Percentiles rank a stretch among this genome's conserved stretches.
phyloP scores from a whole-genome alignment of 2,329 filamentous ascomycete species.

The Arthrobotrys entomopaga region DNA sequence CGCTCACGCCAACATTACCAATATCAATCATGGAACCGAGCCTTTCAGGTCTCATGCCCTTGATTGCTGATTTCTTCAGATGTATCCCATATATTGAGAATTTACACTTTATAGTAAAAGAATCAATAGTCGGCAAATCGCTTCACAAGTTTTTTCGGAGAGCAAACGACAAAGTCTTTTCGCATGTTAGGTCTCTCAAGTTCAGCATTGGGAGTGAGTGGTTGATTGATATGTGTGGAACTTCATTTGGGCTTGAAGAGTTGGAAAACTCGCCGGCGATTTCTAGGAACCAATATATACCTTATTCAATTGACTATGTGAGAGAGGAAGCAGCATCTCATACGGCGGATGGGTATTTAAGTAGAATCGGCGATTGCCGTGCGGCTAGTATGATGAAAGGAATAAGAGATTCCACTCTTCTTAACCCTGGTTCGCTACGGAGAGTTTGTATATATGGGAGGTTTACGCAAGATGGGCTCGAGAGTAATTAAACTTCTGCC shows the following conservation, averaged over 20 bases:
- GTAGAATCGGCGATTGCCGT: conserved; percentile 36
- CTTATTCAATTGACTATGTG: conserved; percentile 37
- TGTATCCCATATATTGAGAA: not conserved
- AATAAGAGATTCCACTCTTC: not conserved
- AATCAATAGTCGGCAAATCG: conserved; percentile 38
- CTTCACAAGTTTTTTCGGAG: conserved; percentile 22
- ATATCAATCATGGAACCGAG: conserved; percentile 35
- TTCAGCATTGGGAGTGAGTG: conserved; percentile 50
- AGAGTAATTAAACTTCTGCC: not conserved
- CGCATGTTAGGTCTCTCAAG: conserved; percentile 31
- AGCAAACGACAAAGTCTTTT: conserved; percentile 1
- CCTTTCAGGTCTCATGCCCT: conserved; percentile 10
- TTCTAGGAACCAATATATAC: conserved; percentile 19
- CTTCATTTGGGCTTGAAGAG: conserved; percentile 10
- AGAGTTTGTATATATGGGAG: conserved; percentile 44
- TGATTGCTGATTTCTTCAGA: conserved; percentile 20
- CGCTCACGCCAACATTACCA: conserved; percentile 15
- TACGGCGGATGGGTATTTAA: conserved; percentile 4
- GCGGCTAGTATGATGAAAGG: conserved; percentile 44
- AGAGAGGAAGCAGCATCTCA: not conserved
- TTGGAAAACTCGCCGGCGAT: conserved; percentile 39
- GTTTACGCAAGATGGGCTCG: conserved; percentile 37
- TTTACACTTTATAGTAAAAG: conserved; percentile 42
- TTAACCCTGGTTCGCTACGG: too few species aligned
- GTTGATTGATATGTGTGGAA: conserved; percentile 42